Conservation (phyloP, 1,284 basidiomycete species). For the Irpex sp. region DNA sequence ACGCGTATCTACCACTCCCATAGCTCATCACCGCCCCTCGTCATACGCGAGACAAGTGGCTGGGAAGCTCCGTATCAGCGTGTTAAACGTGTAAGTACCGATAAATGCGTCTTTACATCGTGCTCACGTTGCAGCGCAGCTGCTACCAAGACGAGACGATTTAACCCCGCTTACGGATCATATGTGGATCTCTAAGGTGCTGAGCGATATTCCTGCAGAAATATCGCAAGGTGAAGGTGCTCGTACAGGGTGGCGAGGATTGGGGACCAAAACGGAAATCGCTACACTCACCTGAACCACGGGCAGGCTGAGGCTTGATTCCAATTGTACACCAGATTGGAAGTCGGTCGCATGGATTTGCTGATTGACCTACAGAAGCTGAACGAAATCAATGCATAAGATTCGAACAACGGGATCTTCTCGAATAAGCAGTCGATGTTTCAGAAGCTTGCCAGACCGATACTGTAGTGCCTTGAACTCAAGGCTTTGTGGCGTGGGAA, state of each 20-base stretch:
- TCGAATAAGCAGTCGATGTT: too few species aligned
- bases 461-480: too few species aligned
- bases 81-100: constrained; percentile 65
- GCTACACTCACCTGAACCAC: not conserved
- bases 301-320: too few species aligned
- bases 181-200: constrained; percentile 76
- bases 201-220: constrained; percentile 59
- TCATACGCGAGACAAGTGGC: constrained; percentile 82
- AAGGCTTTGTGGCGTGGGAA: too few species aligned
- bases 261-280: constrained; percentile 44
- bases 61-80: constrained; percentile 87
- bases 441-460: too few species aligned
- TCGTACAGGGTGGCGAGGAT: constrained; percentile 75
- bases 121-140: constrained; percentile 33
- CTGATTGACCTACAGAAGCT: too few species aligned
- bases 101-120: not conserved
- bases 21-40: constrained; percentile 44
- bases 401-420: too few species aligned
- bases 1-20: constrained; percentile 91
- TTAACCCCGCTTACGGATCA: constrained; percentile 86
- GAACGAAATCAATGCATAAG: too few species aligned
- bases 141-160: constrained; percentile 77
- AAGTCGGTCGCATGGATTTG: too few species aligned
- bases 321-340: too few species aligned
- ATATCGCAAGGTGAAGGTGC: constrained; percentile 56